Base-by-base conservation (phyloP, 371 early-diverging fungal genomes). In the Mortierella sp. region DNA sequence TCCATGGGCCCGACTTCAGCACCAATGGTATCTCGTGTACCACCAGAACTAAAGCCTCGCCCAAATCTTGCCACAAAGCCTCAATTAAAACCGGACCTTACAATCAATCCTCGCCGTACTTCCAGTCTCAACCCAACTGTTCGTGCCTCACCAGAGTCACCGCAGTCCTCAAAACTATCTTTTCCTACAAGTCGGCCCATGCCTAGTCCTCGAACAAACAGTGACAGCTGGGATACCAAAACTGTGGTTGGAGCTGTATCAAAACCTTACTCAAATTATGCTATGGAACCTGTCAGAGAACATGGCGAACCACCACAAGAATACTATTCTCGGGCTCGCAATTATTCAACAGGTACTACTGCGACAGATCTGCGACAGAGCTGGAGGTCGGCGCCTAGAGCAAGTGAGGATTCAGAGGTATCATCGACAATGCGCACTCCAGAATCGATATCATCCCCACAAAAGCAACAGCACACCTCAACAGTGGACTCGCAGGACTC, bases 81-180 rank as follows among this genome's bases (percentile, higher is more conserved):
- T 5, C 60, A 67, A 10, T 54, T 65, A 5, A 78, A 70, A 37
- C 56, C 70, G 23, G 75, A 71, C 0, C 13, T 59, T 0, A 47
- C 53, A 40, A 43, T 65, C 47, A 76, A 82, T 45, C 68, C 75
- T 17, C 47, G 75, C 23, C 56, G 83, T 17, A 66, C 75, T n/a
- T 73, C 80, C 23, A 64, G 70, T 51, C 62, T 83, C 63, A 72
- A 68, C 63, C 66, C 70, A 31, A 61, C 76, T 12, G 57, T 37
- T n/a, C 78, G 78, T 29, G 58, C 23, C 45, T 60, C 63, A 28
- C 64, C 71, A 17, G 76, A 76, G 19, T 68, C 66, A 3, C 71
- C 61, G 32, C 69, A 70, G 37, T 35, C 63, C n/a, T 47, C 70
- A n/a, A 75, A 71, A n/a, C 34, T 43, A 1, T 35, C 26, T 2